A percentile compares a stretch with the other conserved stretches of the same genome.
These are phyloP conservation scores for Lasiodiplodia gonubiensis DNA, from an alignment of 2,329 filamentous ascomycete genomes.

Conservation along the genomic window DNA sequence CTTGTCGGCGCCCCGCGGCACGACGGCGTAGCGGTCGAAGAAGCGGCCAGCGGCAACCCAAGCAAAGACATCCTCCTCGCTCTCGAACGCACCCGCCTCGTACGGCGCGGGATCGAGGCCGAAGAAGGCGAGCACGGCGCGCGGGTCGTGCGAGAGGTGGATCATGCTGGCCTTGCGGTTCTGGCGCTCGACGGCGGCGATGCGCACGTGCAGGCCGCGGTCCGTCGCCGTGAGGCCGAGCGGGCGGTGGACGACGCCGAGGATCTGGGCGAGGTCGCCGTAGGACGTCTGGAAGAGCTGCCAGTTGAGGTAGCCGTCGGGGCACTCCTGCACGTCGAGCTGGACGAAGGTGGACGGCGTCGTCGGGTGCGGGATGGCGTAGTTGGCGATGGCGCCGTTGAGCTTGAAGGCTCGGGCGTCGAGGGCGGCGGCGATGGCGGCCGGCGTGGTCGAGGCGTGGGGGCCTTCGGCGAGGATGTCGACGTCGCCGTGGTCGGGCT, in stretches of 20 bases:
- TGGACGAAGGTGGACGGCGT: conserved; percentile 61
- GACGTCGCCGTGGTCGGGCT: conserved; percentile 72
- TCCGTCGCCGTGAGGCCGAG: conserved; percentile 72
- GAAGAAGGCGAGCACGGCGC: conserved; percentile 65
- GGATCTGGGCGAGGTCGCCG: conserved; percentile 71
- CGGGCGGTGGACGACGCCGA: conserved; percentile 68
- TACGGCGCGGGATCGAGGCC: conserved; percentile 67
- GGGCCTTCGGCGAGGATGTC: conserved; percentile 66
- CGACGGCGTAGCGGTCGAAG: conserved; percentile 56
- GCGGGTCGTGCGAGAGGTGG: conserved; percentile 64
- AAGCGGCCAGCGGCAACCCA: conserved; percentile 66
- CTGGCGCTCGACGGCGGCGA: conserved; percentile 68
- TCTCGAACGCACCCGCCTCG: conserved; percentile 60
- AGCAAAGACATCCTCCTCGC: conserved; percentile 63
- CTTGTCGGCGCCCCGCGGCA: conserved; percentile 31
- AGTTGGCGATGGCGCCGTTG: conserved; percentile 41
- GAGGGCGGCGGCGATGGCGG: conserved; percentile 50
- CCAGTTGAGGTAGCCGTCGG: conserved; percentile 59
- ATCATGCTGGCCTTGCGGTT: conserved; percentile 65
- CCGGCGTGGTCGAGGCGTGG: conserved; percentile 32
- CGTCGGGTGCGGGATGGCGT: conserved; percentile 57
- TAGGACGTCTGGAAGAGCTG: conserved; percentile 71
- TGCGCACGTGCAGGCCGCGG: conserved; percentile 66
- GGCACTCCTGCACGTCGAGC: conserved; percentile 68
- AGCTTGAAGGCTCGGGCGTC: conserved; percentile 47